phyloP scores from a whole-genome alignment of 169 alveolate genomes.

The Plasmodium gonderi region DNA sequence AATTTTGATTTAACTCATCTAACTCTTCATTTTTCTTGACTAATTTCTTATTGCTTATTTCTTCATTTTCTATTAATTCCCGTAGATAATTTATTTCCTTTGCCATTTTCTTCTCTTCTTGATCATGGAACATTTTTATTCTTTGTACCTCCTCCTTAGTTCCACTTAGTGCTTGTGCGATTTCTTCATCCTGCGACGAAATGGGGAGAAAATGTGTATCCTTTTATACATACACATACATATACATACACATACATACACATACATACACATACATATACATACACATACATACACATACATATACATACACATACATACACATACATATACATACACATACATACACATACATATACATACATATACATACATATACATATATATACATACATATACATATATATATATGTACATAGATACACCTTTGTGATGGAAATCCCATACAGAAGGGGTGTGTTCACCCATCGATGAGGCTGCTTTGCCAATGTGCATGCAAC shows the following conservation, averaged over 20 bases:
- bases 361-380: too few species aligned
- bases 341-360: too few species aligned
- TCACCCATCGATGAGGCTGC: too few species aligned
- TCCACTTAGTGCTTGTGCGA: background rate
- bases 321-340: too few species aligned
- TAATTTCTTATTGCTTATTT: background rate
- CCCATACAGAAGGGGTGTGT: too few species aligned
- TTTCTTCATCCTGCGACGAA: constrained; percentile 58
- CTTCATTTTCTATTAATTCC: constrained; percentile 16
- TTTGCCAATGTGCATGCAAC: too few species aligned
- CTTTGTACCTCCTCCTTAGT: background rate
- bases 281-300: too few species aligned
- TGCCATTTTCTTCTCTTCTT: constrained; percentile 4
- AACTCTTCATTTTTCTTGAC: constrained; percentile 1
- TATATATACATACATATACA: background rate
- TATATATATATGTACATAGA: background rate
- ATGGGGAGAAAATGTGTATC: background rate
- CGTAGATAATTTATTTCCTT: constrained; percentile 40
- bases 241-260: too few species aligned
- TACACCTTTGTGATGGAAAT: background rate
- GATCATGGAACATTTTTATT: background rate
- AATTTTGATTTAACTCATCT: constrained; percentile 13
- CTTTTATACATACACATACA: too few species aligned
- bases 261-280: too few species aligned
- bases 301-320: too few species aligned